Evolutionary conservation across 306 rosid species (phyloP), one percentile per base, ranked within the genome.

Genomic region (Astragalus membranaceus): DNA sequence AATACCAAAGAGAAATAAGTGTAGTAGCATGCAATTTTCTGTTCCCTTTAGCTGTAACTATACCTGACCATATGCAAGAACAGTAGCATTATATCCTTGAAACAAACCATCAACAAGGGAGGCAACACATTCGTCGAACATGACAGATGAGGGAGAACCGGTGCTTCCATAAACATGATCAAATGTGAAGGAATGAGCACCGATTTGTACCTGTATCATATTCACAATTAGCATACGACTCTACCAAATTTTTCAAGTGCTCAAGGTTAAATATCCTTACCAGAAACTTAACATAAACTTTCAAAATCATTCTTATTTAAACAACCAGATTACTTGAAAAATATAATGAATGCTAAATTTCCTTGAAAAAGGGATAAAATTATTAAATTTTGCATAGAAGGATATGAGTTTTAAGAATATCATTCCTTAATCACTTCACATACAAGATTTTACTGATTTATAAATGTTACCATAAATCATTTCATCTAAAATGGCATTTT

Each of bases 41-140:
- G 58, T 39, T 16, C 78, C 49, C 58, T 42, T 72, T 54, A 60
- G 74, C 59, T 51, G 55, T 79, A 61, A 76, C 47, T 12, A 44
- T 85, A 93, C 98, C 97, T 93, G 98, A 70, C 98, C 98, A 80
- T 93, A 93, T 29, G 98, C 98, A 0, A 93, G 97, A 64, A 93
- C 98, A 9, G 98, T 93, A 30, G 98, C 98, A 88, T 93, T 93
- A 75, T 93, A 93, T 80, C 98, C 98, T 79, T 88, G 98, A 81
- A 93, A 93, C 81, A 93, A 75, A 32, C 97, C 98, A 72, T 88
- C 96, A 23, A 93, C 97, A 30, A 93, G 92, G 36, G 97, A 78
- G 62, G 88, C 82, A 51, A 88, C 82, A 77, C 98, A 90, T 50
- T 93, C 98, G 2, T 82, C 90, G 72, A 90, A 93, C 96, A 93